Evolutionary conservation across 768 basidiomycete species (phyloP), one percentile per base, ranked within the genome.

Genomic region (Paxillus ammoniavirescens): DNA sequence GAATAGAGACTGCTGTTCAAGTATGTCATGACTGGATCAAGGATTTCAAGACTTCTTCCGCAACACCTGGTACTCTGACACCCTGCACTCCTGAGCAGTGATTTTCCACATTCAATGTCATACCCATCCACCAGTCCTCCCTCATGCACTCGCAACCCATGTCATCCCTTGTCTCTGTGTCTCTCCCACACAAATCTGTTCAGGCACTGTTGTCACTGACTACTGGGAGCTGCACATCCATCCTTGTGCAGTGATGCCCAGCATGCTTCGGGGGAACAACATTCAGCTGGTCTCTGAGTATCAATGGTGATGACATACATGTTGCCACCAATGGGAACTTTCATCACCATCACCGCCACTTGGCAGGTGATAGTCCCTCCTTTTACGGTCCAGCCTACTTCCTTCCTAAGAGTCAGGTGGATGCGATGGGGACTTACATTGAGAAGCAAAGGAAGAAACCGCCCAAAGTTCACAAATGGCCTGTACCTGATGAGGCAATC

Each of bases 271-370:
- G 56, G 9, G 63, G 56, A 5, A 33, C 17, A 8, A 28, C 23
- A 0, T 63, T 54, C 40, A 57, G 61, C 1, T 44, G 51, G 13
- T 30, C 50, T 6, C 44, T 58, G 3, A 15, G 37, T 17, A 13
- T 35, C 10, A 3, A 41, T 2, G 71, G 75, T 1, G 70, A 61
- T 5, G 72, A 76, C 53, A 59, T 76, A 8, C 73, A 74, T 43
- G 58, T 76, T 1, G 64, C 64, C 0, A 59, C 64, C 1, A 72
- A 76, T 60, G 72, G 72, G 0, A 74, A 73, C 40, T 75, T 76
- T 54, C 67, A 73, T 45, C 72, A 77, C 48, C 62, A 65, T 0
- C 75, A 78, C 50, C 47, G 62, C 4, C 37, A 41, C 1, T 45
- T 50, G 1, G 67, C 64, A 0, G 73, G 73, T 3, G 64, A 75